Base-by-base conservation (phyloP, 805 yeast species). In the Lachancea dasiensis region DNA sequence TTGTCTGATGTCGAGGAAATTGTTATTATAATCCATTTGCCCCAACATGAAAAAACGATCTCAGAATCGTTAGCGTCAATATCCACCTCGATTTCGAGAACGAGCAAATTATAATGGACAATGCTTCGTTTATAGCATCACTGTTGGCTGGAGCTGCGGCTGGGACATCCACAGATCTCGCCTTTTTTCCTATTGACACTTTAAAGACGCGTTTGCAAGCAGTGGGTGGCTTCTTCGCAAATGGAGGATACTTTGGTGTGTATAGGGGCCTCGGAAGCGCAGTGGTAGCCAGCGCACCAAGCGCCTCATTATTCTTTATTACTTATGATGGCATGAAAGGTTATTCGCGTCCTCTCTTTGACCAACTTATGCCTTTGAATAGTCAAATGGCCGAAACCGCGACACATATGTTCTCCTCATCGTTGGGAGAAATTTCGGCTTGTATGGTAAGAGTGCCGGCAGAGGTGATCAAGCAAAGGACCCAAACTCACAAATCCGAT, bases 361-460 rank as follows among this genome's bases (percentile, higher is more conserved):
- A 47, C 40, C 49, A 47, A 10, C 37, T 51, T n/a, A 18, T 51
- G 6, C 34, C 35, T 9, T 34, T 46, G 5, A 48, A 43, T n/a
- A 57, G 52, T 48, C 64, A 49, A 51, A 46, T 53, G 41, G 52
- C 64, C 35, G 60, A 68, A 25, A 65, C 74, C 0, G 22, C 69
- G 1, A 72, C 81, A 2, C 97, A 92, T 54, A 92, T 92, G 97
- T 42, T 75, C 2, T 69, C 92, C 17, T 95, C 97, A 1, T 81
- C 95, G 1, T 53, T 79, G 10, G 98, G 98, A 40, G 99, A 92
- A 56, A 69, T 87, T 11, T 81, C 92, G 1, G 98, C 98, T 0
- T 92, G 99, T 60, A 62, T 81, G 41, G 92, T 92, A 1, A 70
- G 99, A 41, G 99, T 92, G 0, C 99, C 99, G 0, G 94, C 95